Conservation (phyloP, 208 protist species). For the Acanthamoeba culbertsoni region DNA sequence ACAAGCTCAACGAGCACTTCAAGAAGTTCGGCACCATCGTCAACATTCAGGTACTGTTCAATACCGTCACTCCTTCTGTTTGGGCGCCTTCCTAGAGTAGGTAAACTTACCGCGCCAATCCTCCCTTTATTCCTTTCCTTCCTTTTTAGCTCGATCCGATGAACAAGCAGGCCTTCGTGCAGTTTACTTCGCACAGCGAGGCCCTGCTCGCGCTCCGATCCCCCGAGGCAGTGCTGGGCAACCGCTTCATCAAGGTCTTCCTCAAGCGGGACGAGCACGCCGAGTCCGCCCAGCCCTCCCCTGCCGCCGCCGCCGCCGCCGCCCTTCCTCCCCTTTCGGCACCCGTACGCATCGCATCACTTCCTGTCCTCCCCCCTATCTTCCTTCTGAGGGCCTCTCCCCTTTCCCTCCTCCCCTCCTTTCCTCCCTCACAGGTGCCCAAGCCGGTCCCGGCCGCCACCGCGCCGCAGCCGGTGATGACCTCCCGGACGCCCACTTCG, state of each 20-base stretch:
- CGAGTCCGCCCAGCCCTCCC: background rate
- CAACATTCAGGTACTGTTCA: conserved; percentile 19
- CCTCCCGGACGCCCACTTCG: background rate
- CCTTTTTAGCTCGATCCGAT: background rate
- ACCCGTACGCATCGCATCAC: background rate
- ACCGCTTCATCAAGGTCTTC: conserved; percentile 14
- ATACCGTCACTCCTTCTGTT: background rate
- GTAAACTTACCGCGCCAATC: background rate
- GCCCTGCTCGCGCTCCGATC: conserved; percentile 7
- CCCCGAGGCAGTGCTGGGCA: conserved; percentile 9
- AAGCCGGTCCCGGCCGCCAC: background rate
- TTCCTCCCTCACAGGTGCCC: background rate
- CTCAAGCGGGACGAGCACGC: background rate
- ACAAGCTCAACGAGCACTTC: conserved; percentile 32
- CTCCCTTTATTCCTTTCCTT: background rate
- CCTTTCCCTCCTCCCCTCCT: background rate
- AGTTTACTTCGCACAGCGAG: conserved; percentile 6
- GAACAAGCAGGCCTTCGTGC: conserved; percentile 6
- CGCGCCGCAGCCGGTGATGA: background rate
- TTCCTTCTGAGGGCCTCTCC: background rate
- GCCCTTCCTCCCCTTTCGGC: background rate
- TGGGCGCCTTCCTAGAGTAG: background rate
- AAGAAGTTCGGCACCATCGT: conserved; percentile 55
- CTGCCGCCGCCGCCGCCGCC: background rate
- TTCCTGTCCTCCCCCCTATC: background rate